Percentiles rank a stretch among this genome's conserved stretches.
Evolutionary conservation across 2,329 filamentous ascomycete genomes (phyloP).

Genomic region (Cryphonectria parasitica): DNA sequence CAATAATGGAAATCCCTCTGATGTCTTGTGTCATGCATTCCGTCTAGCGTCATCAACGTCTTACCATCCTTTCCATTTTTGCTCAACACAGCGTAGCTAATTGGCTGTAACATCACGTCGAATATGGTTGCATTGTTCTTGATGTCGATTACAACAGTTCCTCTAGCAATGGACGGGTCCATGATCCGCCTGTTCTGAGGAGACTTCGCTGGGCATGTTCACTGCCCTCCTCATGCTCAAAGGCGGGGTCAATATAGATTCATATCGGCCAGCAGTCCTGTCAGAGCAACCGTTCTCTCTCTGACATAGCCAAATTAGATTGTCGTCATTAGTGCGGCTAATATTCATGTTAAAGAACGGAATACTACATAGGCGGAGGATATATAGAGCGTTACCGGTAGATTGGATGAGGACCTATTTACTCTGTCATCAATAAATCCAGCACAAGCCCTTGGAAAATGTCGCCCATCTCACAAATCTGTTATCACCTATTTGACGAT

Average conservation of each 20-base stretch:
- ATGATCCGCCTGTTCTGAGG: not conserved
- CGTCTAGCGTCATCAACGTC: not conserved
- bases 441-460: not conserved
- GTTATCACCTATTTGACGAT: not conserved
- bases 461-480: not conserved
- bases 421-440: not conserved
- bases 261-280: not conserved
- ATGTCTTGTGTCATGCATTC: not conserved
- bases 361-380: not conserved
- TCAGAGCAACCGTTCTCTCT: not conserved
- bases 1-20: not conserved
- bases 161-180: not conserved
- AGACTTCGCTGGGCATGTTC: not conserved
- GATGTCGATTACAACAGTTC: not conserved
- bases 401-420: not conserved
- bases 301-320: not conserved
- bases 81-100: not conserved
- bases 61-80: not conserved
- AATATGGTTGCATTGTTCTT: not conserved
- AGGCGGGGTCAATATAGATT: not conserved
- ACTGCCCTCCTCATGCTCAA: not conserved
- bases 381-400: not conserved
- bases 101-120: not conserved
- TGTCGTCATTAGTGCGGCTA: not conserved
- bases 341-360: not conserved